Evolutionary conservation across 208 protist genomes (phyloP).

Genomic region (Trypanosoma mega): DNA sequence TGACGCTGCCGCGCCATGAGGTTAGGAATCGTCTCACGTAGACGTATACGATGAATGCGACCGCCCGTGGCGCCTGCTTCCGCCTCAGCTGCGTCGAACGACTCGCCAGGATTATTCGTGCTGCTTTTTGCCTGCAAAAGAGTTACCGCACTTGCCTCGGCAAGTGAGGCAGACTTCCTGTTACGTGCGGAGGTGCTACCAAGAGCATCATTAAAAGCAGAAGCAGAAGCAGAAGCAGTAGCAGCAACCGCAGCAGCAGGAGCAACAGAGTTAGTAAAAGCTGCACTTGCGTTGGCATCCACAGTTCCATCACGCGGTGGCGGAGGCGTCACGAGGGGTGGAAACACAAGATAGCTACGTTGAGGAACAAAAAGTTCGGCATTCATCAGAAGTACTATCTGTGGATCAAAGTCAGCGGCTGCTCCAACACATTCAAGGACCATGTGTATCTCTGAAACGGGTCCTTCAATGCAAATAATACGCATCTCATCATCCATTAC

Average conservation of each 20-base stretch:
- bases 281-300: no score
- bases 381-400: slow-evolving; percentile 69
- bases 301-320: no score
- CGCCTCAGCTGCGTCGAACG: slow-evolving; percentile 29
- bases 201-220: background rate
- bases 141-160: no score
- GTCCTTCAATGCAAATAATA: slow-evolving; percentile 78
- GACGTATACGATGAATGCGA: slow-evolving; percentile 80
- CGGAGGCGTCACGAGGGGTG: slow-evolving; percentile 77
- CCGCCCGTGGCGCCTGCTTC: slow-evolving; percentile 82
- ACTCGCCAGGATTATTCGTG: slow-evolving; percentile 24
- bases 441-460: slow-evolving; percentile 65
- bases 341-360: slow-evolving; percentile 67
- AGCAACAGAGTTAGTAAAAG: background rate
- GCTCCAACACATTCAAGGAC: slow-evolving; percentile 33
- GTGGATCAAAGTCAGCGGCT: slow-evolving; percentile 20
- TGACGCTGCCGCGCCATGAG: slow-evolving; percentile 57
- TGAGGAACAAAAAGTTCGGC: slow-evolving; percentile 71
- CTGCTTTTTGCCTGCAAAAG: background rate
- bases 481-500: slow-evolving; percentile 72
- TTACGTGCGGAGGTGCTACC: background rate
- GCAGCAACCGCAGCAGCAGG: background rate
- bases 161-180: no score
- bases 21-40: slow-evolving; percentile 43
- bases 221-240: background rate